Base-by-base conservation (phyloP, 2,329 filamentous ascomycete species). In the Rhexocercosporidium sp. region DNA sequence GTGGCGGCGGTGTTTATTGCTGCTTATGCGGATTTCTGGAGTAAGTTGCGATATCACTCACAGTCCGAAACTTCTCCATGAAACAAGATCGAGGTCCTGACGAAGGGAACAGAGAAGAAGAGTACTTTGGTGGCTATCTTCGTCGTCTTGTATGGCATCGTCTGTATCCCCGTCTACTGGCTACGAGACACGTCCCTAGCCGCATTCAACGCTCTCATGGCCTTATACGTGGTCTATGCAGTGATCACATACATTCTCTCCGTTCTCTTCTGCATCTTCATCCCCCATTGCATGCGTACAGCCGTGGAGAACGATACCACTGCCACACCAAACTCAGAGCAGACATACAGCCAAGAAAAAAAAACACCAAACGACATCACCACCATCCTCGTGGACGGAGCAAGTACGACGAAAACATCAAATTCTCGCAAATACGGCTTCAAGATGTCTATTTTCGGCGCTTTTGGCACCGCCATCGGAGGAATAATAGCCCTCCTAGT, bases 1-100 rank as follows among this genome's bases (percentile, higher is more conserved):
- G 16, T 54, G n/a, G 22, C 3, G 4, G 31, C 62, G 5, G 16
- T 64, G 39, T 34, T 59, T 16, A 64, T 59, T 31, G 37, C 62
- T 64, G 62, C 62, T 27, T 64, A 64, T 64, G 53, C 51, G 18
- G 62, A 64, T 37, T 64, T 64, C 18, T 64, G 53, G 62, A 59
- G 53, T 64, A 44, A 59, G 62, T 64, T 57, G 12, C 25, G 14
- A 34, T 22, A 47, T 20, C 9, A 7, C 1, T 31, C 20, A 25
- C 22, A 25, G n/a, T 37, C 6, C 11, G 4, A 14, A 2, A 37
- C 9, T 11, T 3, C 25, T n/a, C 1, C 8, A 22, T 27, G 27
- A 22, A 18, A 25, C 44, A 14, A 44, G 18, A 20, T 12, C 14
- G 7, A 11, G 29, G 9, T 41, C 7, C 46, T 39, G 20, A 34